Conservation (phyloP, 305 asterid genomes). For the Solanum hybrid region DNA sequence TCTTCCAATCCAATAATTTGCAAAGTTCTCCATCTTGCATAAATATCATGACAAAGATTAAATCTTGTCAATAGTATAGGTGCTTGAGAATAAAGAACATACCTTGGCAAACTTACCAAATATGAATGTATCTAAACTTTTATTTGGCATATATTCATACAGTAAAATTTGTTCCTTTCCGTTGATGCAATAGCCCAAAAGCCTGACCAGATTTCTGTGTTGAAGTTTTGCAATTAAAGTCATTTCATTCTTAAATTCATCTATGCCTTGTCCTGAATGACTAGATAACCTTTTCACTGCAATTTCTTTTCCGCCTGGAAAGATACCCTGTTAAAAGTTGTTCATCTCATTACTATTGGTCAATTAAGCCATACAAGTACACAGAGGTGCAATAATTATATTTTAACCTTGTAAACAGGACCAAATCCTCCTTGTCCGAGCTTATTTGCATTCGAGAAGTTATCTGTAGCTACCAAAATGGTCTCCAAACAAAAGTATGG, state of each 20-base stretch:
- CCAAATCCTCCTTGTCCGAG: not conserved
- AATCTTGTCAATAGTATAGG: too few relatives aligned
- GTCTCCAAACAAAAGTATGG: conserved; percentile 20
- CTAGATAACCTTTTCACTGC: conserved; percentile 14
- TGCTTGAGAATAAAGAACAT: too few relatives aligned
- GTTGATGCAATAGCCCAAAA: too few relatives aligned
- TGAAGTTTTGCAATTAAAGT: too few relatives aligned
- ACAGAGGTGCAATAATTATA: not conserved
- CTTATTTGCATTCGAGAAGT: conserved; percentile 31
- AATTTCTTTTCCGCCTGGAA: conserved; percentile 5
- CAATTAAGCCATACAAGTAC: not conserved
- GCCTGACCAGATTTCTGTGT: too few relatives aligned
- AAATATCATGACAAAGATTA: not conserved
- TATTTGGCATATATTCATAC: too few relatives aligned
- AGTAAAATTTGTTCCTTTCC: too few relatives aligned
- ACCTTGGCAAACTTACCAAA: too few relatives aligned
- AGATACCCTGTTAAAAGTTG: not conserved
- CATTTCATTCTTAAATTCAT: not conserved
- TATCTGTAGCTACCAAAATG: conserved; percentile 27
- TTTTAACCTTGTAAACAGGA: not conserved
- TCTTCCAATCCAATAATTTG: conserved; percentile 7
- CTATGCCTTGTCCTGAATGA: conserved; percentile 10
- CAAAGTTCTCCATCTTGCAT: not conserved
- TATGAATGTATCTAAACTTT: too few relatives aligned
- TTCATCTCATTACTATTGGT: not conserved